These are phyloP conservation scores for Drosera spatulata DNA, from an alignment of 179 eudicot species.

Conservation along the genomic window DNA sequence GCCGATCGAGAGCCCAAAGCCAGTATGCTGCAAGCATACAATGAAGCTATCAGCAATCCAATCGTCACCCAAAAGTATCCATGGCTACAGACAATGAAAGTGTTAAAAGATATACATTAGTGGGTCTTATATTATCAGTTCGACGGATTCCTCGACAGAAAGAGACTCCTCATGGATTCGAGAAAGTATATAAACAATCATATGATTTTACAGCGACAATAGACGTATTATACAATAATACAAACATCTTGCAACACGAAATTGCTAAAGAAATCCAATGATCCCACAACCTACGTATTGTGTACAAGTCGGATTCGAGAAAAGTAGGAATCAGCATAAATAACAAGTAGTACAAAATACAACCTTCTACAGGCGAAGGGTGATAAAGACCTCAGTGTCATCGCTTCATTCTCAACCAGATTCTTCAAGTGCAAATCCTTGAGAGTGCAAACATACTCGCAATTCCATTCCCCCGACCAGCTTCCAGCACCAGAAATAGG, in stretches of 20 bases:
- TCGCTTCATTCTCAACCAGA: slow-evolving; percentile 27
- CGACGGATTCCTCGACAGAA: neutral
- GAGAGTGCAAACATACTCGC: slow-evolving; percentile 23
- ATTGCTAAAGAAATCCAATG: neutral
- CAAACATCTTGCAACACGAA: neutral
- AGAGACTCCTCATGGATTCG: neutral
- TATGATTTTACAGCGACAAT: neutral
- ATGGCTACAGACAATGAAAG: neutral
- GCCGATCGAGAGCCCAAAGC: slow-evolving; percentile 47
- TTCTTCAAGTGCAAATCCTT: slow-evolving; percentile 28
- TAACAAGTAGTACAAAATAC: neutral
- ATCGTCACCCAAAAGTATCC: neutral
- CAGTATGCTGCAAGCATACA: slow-evolving; percentile 22
- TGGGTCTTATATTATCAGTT: no score
- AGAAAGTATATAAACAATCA: neutral
- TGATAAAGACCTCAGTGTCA: slow-evolving; percentile 18
- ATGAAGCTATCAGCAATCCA: neutral
- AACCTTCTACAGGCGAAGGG: slow-evolving; percentile 29
- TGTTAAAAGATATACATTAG: neutral
- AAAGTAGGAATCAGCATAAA: neutral
- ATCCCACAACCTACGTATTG: neutral
- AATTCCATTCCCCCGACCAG: slow-evolving; percentile 27
- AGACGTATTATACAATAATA: no score
- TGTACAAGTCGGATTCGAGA: neutral
- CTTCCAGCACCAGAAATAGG: slow-evolving; percentile 15